Conservation (phyloP, 2,329 filamentous ascomycete genomes). For the Colletotrichum zoysiae region DNA sequence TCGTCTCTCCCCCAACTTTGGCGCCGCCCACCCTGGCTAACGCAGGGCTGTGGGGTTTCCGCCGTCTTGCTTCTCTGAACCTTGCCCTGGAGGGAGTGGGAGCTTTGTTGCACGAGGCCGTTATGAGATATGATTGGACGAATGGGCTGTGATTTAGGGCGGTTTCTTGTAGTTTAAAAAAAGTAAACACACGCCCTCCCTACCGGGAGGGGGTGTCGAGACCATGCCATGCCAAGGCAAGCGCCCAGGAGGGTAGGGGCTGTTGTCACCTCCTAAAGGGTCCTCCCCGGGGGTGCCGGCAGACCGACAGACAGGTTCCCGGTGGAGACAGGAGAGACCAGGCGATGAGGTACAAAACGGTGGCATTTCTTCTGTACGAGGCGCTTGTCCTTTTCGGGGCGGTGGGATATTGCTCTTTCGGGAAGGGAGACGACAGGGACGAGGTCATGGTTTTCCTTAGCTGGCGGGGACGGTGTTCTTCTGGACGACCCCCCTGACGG, state of each 20-base stretch:
- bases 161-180: constrained; percentile 48
- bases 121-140: constrained; percentile 69
- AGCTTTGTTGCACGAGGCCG: constrained; percentile 57
- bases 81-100: constrained; percentile 39
- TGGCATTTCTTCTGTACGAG: constrained; percentile 31
- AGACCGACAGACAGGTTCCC: constrained; percentile 1
- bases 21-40: constrained; percentile 15
- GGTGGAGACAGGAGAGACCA: constrained; percentile 8
- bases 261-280: constrained; percentile 45
- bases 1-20: constrained; percentile 15
- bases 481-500: constrained; percentile 15
- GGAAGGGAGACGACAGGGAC: constrained; percentile 43
- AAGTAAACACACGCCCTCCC: constrained; percentile 58
- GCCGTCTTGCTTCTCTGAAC: background rate
- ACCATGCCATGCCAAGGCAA: constrained; percentile 47
- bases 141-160: constrained; percentile 49
- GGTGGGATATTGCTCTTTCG: constrained; percentile 49
- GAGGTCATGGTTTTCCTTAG: constrained; percentile 9
- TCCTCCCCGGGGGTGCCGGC: background rate
- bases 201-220: constrained; percentile 37
- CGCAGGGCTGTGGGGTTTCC: constrained; percentile 26
- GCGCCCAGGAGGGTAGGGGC: constrained; percentile 44
- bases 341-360: constrained; percentile 14
- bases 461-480: constrained; percentile 12
- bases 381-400: constrained; percentile 52